Evolutionary conservation across 2,329 filamentous ascomycete genomes (phyloP).

Genomic region (Plenodomus biglobosus): DNA sequence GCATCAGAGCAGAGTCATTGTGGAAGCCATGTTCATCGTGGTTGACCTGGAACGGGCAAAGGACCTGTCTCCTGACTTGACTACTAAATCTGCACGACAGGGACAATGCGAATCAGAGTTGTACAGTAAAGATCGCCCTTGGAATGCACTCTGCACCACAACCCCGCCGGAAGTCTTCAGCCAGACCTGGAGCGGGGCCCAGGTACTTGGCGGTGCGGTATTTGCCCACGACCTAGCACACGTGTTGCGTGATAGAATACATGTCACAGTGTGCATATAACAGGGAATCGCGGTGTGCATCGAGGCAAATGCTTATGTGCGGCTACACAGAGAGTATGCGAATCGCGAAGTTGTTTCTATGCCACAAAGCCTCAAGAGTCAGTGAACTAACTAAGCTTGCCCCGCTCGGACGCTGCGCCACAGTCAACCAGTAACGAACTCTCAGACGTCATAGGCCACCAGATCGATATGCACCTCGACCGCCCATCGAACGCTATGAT

Average conservation of each 20-base stretch:
- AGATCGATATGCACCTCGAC: neutral
- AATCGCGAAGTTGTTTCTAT: neutral
- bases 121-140: neutral
- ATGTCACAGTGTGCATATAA: constrained; percentile 1
- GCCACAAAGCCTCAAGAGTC: neutral
- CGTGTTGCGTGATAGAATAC: constrained; percentile 14
- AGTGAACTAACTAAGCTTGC: constrained; percentile 17
- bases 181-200: neutral
- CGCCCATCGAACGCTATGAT: neutral
- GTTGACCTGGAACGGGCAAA: too few species aligned
- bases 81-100: too few species aligned
- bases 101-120: too few species aligned
- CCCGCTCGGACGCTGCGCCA: constrained; percentile 35
- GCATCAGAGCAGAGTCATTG: too few species aligned
- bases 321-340: neutral
- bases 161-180: neutral
- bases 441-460: constrained; percentile 33
- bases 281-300: constrained; percentile 9
- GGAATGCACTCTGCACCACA: neutral
- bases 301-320: constrained; percentile 13
- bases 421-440: constrained; percentile 18
- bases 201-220: neutral
- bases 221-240: neutral
- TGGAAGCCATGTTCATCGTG: too few species aligned
- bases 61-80: too few species aligned